Percentiles rank a stretch among this genome's conserved stretches.
phyloP scores from a whole-genome alignment of 192 early-diverging fungal species.

The Geranomyces variabilis region DNA sequence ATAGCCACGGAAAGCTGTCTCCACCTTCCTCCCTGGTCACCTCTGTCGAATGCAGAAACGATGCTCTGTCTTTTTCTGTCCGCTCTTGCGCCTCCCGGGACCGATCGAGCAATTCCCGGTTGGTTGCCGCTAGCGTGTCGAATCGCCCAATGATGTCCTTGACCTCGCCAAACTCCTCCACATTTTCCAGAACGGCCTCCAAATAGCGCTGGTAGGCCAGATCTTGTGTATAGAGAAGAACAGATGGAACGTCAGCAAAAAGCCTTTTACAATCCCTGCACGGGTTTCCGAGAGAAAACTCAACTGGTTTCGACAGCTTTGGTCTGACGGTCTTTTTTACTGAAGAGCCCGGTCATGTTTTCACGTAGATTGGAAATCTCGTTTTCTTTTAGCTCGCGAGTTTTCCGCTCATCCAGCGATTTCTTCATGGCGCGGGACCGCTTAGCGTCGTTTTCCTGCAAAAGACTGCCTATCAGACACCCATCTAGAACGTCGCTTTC shows the following conservation, averaged over 20 bases:
- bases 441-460: slow-evolving; percentile 70
- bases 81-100: slow-evolving; percentile 60
- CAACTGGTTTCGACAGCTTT: slow-evolving; percentile 56
- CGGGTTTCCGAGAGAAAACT: not conserved
- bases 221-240: slow-evolving; percentile 37
- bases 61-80: slow-evolving; percentile 53
- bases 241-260: not conserved
- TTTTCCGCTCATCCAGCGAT: slow-evolving; percentile 59
- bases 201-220: slow-evolving; percentile 58
- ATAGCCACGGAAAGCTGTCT: no score
- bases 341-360: slow-evolving; percentile 26
- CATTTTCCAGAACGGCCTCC: slow-evolving; percentile 57
- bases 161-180: slow-evolving; percentile 63
- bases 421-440: slow-evolving; percentile 64
- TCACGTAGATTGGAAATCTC: slow-evolving; percentile 54
- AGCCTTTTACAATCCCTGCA: no score
- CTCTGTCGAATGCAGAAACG: slow-evolving; percentile 55
- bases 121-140: slow-evolving; percentile 67
- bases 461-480: not conserved
- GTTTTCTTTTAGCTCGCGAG: slow-evolving; percentile 56
- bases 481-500: not conserved
- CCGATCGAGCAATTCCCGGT: slow-evolving; percentile 60
- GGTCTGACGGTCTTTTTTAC: slow-evolving; percentile 45
- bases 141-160: slow-evolving; percentile 65
- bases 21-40: slow-evolving; percentile 21